A percentile compares a stretch with the other conserved stretches of the same genome.
Conservation (phyloP, 257 asterid species). For the Avicennia marina region DNA sequence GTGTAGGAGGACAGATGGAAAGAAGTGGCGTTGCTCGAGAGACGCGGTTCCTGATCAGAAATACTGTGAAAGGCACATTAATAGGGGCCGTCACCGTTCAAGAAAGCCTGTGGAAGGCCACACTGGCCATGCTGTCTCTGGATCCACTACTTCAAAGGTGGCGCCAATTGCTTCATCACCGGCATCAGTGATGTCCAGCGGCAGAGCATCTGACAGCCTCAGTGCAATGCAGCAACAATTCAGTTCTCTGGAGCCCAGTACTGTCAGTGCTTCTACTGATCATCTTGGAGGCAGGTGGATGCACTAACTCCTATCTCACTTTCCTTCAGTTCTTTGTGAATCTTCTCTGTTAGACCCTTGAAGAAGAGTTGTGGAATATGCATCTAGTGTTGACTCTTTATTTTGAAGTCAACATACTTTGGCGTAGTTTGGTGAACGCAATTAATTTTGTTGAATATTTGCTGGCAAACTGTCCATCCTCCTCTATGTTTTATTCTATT, state of each 20-base stretch:
- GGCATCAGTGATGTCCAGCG: conserved; percentile 44
- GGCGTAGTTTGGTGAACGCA: no score
- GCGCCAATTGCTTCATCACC: conserved; percentile 46
- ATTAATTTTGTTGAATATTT: no score
- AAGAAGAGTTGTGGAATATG: not conserved
- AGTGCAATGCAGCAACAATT: conserved; percentile 48
- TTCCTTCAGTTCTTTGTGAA: not conserved
- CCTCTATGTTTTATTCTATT: no score
- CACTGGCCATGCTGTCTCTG: conserved; percentile 71
- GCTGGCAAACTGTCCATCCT: no score
- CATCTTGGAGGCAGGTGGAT: conserved; percentile 42
- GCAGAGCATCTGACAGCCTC: conserved; percentile 38
- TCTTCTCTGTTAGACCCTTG: no score
- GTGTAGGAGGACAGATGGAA: conserved; percentile 96
- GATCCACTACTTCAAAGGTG: conserved; percentile 56
- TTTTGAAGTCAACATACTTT: no score
- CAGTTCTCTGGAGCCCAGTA: conserved; percentile 32
- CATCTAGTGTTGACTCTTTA: not conserved
- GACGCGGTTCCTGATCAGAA: conserved; percentile 96
- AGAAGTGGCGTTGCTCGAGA: conserved; percentile 99
- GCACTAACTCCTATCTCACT: not conserved
- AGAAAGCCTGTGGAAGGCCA: conserved; percentile 99
- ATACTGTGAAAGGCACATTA: conserved; percentile 96
- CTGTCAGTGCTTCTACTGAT: conserved; percentile 33
- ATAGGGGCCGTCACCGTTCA: no score